phyloP scores from a whole-genome alignment of 495 filamentous ascomycete genomes.

The Podospora pseudoanserina region DNA sequence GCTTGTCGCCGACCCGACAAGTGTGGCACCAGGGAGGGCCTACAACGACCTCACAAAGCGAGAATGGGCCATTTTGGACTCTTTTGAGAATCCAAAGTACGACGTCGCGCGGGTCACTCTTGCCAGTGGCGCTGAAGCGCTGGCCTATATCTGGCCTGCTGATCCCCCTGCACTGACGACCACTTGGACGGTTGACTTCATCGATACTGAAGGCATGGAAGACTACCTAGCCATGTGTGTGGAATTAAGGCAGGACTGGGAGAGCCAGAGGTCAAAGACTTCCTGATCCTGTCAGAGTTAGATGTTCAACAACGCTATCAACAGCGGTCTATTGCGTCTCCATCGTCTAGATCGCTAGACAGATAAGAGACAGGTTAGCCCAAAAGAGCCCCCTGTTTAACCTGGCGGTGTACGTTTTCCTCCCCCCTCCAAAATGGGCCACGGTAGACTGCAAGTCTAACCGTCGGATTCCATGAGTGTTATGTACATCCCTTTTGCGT shows the following conservation, averaged over 20 bases:
- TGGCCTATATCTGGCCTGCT: conserved; percentile 16
- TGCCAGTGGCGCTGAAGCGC: conserved; percentile 4
- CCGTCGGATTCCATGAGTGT: not conserved
- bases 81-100: conserved; percentile 13
- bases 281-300: not conserved
- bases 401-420: not conserved
- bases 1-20: conserved; percentile 10
- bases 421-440: not conserved
- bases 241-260: conserved; percentile 14
- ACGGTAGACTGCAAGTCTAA: not conserved
- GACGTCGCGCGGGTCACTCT: conserved; percentile 9
- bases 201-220: not conserved
- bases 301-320: not conserved
- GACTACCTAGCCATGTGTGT: conserved; percentile 5
- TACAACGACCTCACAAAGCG: conserved; percentile 10
- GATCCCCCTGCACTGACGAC: conserved; percentile 5
- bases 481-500: conserved; percentile 2
- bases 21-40: conserved; percentile 5
- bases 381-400: not conserved
- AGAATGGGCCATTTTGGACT: conserved; percentile 13
- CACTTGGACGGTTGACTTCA: conserved; percentile 13
- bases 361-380: not conserved
- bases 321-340: not conserved
- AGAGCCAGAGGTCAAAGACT: not conserved
- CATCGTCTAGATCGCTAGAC: not conserved